phyloP scores from a whole-genome alignment of 2,329 filamentous ascomycete species.

The Penicillium sp. region DNA sequence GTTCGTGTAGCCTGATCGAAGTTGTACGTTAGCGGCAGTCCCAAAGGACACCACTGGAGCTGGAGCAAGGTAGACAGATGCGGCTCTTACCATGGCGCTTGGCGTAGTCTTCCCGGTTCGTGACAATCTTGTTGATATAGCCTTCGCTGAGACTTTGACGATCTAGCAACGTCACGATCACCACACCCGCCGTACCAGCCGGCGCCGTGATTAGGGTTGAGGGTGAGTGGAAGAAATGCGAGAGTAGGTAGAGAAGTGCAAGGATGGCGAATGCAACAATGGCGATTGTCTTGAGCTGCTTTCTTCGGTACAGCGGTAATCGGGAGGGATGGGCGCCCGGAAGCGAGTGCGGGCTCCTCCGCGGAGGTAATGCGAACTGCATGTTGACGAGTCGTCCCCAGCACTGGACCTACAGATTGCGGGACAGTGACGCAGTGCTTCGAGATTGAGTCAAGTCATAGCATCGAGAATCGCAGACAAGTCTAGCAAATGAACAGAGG shows the following conservation, averaged over 20 bases:
- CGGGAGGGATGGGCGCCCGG: constrained; percentile 61
- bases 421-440: constrained; percentile 5
- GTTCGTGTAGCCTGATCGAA: constrained; percentile 71
- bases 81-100: constrained; percentile 73
- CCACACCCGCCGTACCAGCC: constrained; percentile 54
- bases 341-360: constrained; percentile 76
- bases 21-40: neutral
- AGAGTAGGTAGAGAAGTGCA: constrained; percentile 63
- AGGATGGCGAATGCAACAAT: constrained; percentile 59
- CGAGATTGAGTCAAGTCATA: constrained; percentile 12
- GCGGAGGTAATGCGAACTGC: constrained; percentile 88
- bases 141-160: constrained; percentile 62
- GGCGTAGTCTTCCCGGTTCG: constrained; percentile 85
- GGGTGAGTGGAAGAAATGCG: constrained; percentile 40
- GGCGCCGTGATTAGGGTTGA: constrained; percentile 30
- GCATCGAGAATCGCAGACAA: constrained; percentile 1
- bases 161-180: constrained; percentile 86
- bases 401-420: constrained; percentile 16
- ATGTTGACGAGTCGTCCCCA: constrained; percentile 51
- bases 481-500: neutral
- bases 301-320: constrained; percentile 54
- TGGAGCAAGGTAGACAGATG: neutral
- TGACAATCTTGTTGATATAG: constrained; percentile 73
- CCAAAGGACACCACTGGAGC: neutral
- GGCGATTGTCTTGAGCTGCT: constrained; percentile 62